Percentiles rank a stretch among this genome's conserved stretches.
phyloP scores from a whole-genome alignment of 768 basidiomycete species.

The Psilocybe cyanescens region DNA sequence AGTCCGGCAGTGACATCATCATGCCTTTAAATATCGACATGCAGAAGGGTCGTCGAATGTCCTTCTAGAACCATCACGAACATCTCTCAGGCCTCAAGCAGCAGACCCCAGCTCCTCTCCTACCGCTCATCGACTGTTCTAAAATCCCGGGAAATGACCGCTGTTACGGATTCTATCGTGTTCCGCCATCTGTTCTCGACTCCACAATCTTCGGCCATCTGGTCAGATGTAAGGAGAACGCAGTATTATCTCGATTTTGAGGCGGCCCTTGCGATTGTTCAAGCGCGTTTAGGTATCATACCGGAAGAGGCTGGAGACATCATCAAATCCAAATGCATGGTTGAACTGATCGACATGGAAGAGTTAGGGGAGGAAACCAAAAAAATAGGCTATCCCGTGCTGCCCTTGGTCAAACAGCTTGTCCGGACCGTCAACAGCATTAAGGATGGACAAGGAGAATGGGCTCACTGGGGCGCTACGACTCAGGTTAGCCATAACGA shows the following conservation, averaged over 20 bases:
- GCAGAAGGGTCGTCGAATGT: not conserved
- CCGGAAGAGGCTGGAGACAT: conserved; percentile 38
- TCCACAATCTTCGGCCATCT: conserved; percentile 36
- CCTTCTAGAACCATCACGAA: not conserved
- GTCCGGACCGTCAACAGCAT: conserved; percentile 38
- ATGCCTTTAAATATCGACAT: not conserved
- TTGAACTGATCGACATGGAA: conserved; percentile 38
- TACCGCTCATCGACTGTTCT: not conserved
- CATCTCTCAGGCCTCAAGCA: not conserved
- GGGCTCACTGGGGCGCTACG: conserved; percentile 52
- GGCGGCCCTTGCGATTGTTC: conserved; percentile 28
- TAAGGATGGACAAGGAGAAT: conserved; percentile 42
- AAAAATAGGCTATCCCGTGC: conserved; percentile 47
- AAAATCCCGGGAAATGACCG: conserved; percentile 27
- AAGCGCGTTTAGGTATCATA: conserved; percentile 42
- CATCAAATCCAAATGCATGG: conserved; percentile 36
- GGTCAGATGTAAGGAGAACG: conserved; percentile 41
- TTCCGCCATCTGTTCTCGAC: conserved; percentile 47
- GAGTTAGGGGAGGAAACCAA: conserved; percentile 42
- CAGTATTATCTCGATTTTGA: conserved; percentile 37
- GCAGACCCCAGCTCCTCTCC: not conserved
- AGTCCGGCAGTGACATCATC: not conserved
- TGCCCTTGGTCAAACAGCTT: conserved; percentile 48
- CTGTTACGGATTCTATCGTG: conserved; percentile 38
- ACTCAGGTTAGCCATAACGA: conserved; percentile 40